A percentile compares a stretch with the other conserved stretches of the same genome.
Conservation (phyloP, 495 filamentous ascomycete species). For the Massariosphaeria phaeospora region DNA sequence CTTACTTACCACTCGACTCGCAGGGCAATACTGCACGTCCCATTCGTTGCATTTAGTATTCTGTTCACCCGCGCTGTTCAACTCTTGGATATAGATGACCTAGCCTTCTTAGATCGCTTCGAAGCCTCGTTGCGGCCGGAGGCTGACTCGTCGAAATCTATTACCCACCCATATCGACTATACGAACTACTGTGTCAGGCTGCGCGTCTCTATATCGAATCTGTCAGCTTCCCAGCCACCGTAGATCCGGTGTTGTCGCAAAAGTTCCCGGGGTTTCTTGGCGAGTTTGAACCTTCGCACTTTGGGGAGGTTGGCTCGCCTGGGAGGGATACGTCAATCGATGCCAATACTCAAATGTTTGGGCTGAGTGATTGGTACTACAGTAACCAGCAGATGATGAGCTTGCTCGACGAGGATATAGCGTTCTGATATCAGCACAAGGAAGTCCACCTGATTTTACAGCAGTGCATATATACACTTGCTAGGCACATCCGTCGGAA, state of each 20-base stretch:
- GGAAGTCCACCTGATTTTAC: too few species aligned
- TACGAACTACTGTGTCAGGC: constrained; percentile 34
- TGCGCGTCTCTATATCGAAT: constrained; percentile 30
- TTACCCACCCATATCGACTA: constrained; percentile 33
- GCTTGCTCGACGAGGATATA: constrained; percentile 31
- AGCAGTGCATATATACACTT: too few species aligned
- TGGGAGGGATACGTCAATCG: background rate
- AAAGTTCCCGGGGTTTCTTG: background rate
- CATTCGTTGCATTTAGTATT: constrained; percentile 37
- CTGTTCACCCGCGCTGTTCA: constrained; percentile 35
- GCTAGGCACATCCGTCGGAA: too few species aligned
- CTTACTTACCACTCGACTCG: background rate
- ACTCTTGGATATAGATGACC: constrained; percentile 26
- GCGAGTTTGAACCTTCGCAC: background rate
- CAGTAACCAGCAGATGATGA: constrained; percentile 34
- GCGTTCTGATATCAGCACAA: constrained; percentile 18
- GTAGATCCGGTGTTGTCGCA: background rate
- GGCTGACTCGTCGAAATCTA: constrained; percentile 5
- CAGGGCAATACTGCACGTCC: constrained; percentile 33
- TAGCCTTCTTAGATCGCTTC: constrained; percentile 31
- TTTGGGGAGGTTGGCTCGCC: background rate
- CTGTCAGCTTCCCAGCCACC: background rate
- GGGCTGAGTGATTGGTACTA: constrained; percentile 34
- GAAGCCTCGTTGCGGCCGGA: constrained; percentile 22
- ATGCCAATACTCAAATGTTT: constrained; percentile 1